Conservation (phyloP, 1,284 basidiomycete species). For the Phlebopus sp. region DNA sequence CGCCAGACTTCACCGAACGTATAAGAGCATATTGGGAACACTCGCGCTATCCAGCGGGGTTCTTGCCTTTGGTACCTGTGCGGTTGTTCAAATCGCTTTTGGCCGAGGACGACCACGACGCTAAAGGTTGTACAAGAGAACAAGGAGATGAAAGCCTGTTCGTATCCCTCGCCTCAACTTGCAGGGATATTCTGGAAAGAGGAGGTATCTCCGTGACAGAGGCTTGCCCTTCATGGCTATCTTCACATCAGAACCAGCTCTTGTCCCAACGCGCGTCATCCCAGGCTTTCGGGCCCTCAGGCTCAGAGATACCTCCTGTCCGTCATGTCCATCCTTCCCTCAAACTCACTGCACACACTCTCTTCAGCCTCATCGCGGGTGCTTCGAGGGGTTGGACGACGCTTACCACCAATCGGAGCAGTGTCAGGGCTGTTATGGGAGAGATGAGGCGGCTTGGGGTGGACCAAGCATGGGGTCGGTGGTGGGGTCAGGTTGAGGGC, state of each 20-base stretch:
- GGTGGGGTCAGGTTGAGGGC: background rate
- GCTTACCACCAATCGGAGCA: slow-evolving; percentile 74
- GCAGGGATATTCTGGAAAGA: slow-evolving; percentile 48
- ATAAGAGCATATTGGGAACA: slow-evolving; percentile 52
- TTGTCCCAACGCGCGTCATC: background rate
- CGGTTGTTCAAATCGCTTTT: slow-evolving; percentile 40
- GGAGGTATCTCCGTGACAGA: slow-evolving; percentile 35
- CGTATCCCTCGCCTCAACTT: slow-evolving; percentile 49
- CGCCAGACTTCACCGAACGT: slow-evolving; percentile 34
- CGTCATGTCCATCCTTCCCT: slow-evolving; percentile 39
- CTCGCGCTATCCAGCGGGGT: slow-evolving; percentile 53
- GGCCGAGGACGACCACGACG: slow-evolving; percentile 3
- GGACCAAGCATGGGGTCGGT: slow-evolving; percentile 11
- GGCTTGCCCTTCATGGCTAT: slow-evolving; percentile 6
- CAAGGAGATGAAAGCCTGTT: slow-evolving; percentile 29
- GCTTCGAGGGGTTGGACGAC: slow-evolving; percentile 75
- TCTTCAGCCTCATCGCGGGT: slow-evolving; percentile 67
- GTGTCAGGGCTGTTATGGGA: slow-evolving; percentile 68
- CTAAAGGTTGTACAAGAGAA: background rate
- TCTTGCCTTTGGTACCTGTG: slow-evolving; percentile 57
- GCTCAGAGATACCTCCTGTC: slow-evolving; percentile 9
- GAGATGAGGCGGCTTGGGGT: slow-evolving; percentile 33
- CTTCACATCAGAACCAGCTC: background rate
- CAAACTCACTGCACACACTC: slow-evolving; percentile 54
- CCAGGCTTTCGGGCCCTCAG: slow-evolving; percentile 7